Base-by-base conservation (phyloP, 495 filamentous ascomycete species). In the Tuber magnatum region DNA sequence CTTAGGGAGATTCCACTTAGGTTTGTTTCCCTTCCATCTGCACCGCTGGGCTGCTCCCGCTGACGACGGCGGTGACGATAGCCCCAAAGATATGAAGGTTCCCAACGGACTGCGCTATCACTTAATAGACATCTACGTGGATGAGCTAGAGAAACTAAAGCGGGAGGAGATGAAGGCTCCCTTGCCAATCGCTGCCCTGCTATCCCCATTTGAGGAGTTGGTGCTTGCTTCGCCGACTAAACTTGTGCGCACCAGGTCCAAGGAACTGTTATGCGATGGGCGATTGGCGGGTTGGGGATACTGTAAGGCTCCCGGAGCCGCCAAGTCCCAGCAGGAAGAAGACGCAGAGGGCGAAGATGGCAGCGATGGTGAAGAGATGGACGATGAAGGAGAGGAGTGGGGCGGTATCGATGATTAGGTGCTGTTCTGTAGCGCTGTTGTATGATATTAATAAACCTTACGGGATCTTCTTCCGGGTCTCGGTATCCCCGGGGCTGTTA, bases 101-200 rank as follows among this genome's bases (percentile, higher is more conserved):
- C 91, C 94, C 1, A 91, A 94, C 80, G 95, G 95, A 0, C 80
- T 99, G 79, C 86, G 93, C 71, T 91, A 94, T 82, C 95, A 99
- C 84, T 86, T 97, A 35, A 81, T 94, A 75, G 95, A 99, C 86
- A 88, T 97, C 51, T 99, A 92, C 88, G 86, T 97, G 48, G 93
- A 97, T 83, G 93, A 95, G 85, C 83, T 91, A 75, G 92, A 93
- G 83, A 90, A 89, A 88, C 88, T 48, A 86, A 90, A 70, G 83
- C 89, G 77, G 68, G 75, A 80, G 40, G 76, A 81, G 71, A 80
- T 79, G 70, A 77, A 74, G 35, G 86, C 83, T 35, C 84, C 84
- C 44, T 82, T 86, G 48, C 86, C 86, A 3, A 80, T 89, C 72
- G 87, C 89, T 76, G 75, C 83, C 71, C 77, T 93, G 68, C 76